Evolutionary conservation across 164 flowering plant genomes (phyloP).

Genomic region (Dillenia turbinata): DNA sequence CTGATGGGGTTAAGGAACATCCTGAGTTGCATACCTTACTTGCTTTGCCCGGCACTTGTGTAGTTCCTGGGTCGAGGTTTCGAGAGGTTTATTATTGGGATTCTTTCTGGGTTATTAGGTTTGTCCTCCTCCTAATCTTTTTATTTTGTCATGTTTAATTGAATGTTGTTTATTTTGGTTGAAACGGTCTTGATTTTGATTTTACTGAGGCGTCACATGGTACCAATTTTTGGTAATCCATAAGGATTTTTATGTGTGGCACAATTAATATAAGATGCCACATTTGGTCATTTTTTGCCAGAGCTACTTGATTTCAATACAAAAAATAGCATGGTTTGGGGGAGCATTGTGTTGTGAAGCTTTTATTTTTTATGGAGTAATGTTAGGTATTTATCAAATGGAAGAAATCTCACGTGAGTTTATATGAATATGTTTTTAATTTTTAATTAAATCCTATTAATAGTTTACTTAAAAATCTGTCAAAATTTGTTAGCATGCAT

Average conservation of each 20-base stretch:
- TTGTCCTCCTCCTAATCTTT: neutral
- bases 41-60: slow-evolving; percentile 48
- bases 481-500: too few species aligned
- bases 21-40: slow-evolving; percentile 73
- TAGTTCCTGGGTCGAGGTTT: slow-evolving; percentile 85
- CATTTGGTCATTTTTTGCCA: neutral
- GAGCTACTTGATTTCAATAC: neutral
- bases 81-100: slow-evolving; percentile 97
- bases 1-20: slow-evolving; percentile 25
- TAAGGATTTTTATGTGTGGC: too few species aligned
- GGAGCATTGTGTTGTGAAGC: too few species aligned
- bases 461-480: too few species aligned
- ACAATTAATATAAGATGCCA: neutral
- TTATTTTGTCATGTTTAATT: neutral
- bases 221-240: too few species aligned
- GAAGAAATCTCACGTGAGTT: too few species aligned
- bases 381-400: too few species aligned
- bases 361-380: too few species aligned
- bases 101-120: slow-evolving; percentile 94
- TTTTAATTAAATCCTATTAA: too few species aligned
- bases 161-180: neutral
- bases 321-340: too few species aligned
- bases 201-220: too few species aligned
- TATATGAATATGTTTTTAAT: too few species aligned
- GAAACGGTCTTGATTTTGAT: neutral